phyloP scores from a whole-genome alignment of 805 yeast genomes.

The Monosporozyma yasuniensis region DNA sequence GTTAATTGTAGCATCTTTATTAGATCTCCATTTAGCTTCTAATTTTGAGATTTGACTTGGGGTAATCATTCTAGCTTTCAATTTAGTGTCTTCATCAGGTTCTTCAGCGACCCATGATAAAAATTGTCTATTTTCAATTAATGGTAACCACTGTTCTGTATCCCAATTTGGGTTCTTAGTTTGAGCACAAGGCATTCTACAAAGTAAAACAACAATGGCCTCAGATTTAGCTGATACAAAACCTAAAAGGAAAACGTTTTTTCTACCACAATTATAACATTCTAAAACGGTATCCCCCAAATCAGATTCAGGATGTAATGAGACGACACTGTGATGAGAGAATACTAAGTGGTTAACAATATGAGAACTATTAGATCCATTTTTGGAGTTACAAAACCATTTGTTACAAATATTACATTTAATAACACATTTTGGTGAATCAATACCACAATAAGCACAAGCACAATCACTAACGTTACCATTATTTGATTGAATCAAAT shows the following conservation, averaged over 20 bases:
- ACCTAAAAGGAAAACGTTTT: slow-evolving; percentile 72
- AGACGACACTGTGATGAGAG: slow-evolving; percentile 65
- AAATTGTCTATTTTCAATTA: slow-evolving; percentile 71
- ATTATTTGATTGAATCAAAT: neutral
- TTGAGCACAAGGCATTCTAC: slow-evolving; percentile 85
- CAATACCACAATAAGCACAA: slow-evolving; percentile 68
- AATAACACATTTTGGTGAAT: slow-evolving; percentile 54
- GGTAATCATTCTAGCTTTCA: slow-evolving; percentile 48
- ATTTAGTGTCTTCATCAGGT: slow-evolving; percentile 56
- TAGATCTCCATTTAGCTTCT: slow-evolving; percentile 74
- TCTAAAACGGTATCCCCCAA: slow-evolving; percentile 82
- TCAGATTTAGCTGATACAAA: slow-evolving; percentile 82
- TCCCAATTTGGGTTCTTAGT: slow-evolving; percentile 76
- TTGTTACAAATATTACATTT: slow-evolving; percentile 68
- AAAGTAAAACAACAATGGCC: slow-evolving; percentile 75
- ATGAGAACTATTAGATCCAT: slow-evolving; percentile 57
- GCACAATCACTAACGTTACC: neutral
- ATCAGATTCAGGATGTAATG: slow-evolving; percentile 70
- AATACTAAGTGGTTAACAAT: slow-evolving; percentile 78
- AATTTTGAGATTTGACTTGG: slow-evolving; percentile 58
- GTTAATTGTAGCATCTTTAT: slow-evolving; percentile 60
- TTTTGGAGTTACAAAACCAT: slow-evolving; percentile 84
- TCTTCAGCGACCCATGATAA: slow-evolving; percentile 72
- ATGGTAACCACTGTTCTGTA: slow-evolving; percentile 75
- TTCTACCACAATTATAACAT: slow-evolving; percentile 83